phyloP scores from a whole-genome alignment of 169 alveolate species.

The Cardiosporidium cionae region DNA sequence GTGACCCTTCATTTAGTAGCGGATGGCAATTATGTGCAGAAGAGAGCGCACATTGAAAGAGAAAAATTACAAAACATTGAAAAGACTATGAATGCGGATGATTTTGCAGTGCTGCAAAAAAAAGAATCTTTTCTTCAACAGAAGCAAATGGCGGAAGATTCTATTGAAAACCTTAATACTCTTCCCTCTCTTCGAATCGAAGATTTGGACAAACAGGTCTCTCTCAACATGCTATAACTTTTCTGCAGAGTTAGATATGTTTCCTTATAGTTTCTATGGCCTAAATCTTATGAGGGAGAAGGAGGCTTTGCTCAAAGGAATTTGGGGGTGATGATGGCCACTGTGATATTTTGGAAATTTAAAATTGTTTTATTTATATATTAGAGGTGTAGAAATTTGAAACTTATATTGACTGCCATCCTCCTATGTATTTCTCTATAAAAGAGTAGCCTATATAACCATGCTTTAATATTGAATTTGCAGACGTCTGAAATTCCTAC shows the following conservation, averaged over 20 bases:
- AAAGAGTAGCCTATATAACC: not conserved
- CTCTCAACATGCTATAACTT: too few species aligned
- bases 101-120: not conserved
- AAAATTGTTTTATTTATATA: too few species aligned
- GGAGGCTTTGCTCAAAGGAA: too few species aligned
- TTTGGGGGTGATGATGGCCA: too few species aligned
- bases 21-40: not conserved
- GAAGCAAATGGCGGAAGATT: conserved; percentile 16
- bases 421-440: not conserved
- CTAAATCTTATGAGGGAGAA: too few species aligned
- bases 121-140: conserved; percentile 4
- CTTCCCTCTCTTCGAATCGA: conserved; percentile 1
- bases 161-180: conserved; percentile 7
- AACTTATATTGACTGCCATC: not conserved
- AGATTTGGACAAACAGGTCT: conserved; percentile 11
- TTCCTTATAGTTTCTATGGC: too few species aligned
- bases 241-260: too few species aligned
- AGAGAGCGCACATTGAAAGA: not conserved
- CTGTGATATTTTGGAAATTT: too few species aligned
- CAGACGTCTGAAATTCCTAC: conserved; percentile 18
- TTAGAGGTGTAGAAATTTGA: too few species aligned
- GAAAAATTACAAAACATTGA: not conserved
- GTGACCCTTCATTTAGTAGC: conserved; percentile 12
- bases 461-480: not conserved
- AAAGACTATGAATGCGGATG: not conserved